Evolutionary conservation across 1,284 basidiomycete genomes (phyloP).

Genomic region (Apiotrichum montevideense): DNA sequence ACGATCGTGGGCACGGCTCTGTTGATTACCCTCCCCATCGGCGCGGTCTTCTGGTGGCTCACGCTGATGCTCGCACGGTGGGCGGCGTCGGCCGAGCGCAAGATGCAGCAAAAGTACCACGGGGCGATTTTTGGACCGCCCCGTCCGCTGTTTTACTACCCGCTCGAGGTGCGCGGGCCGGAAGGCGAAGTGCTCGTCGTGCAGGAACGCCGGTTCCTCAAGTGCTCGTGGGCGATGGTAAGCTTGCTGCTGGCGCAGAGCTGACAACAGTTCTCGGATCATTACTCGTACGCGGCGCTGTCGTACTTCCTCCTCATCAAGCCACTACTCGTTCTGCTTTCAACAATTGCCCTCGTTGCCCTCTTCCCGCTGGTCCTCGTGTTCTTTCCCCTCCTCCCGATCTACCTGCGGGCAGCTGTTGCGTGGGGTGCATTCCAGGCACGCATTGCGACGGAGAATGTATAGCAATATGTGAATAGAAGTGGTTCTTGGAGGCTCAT

Average conservation of each 20-base stretch:
- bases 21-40: constrained; percentile 44
- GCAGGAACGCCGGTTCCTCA: constrained; percentile 42
- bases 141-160: constrained; percentile 34
- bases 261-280: constrained; percentile 33
- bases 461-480: constrained; percentile 14
- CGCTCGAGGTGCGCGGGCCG: background rate
- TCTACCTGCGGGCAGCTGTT: constrained; percentile 31
- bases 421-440: constrained; percentile 44
- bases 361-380: constrained; percentile 31
- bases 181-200: constrained; percentile 13
- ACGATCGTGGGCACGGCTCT: constrained; percentile 44
- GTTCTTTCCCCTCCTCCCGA: constrained; percentile 32
- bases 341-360: constrained; percentile 34
- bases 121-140: background rate
- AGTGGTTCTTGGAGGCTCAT: too few species aligned
- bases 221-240: constrained; percentile 44
- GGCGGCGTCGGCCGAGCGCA: constrained; percentile 37
- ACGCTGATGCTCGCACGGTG: constrained; percentile 43
- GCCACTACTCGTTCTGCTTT: constrained; percentile 40
- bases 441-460: constrained; percentile 36
- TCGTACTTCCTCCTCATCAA: constrained; percentile 46
- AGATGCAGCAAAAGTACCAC: constrained; percentile 8
- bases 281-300: constrained; percentile 44
- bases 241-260: constrained; percentile 9
- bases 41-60: constrained; percentile 44